Evolutionary conservation across 2,329 filamentous ascomycete genomes (phyloP), one percentile per base, ranked within the genome.

Genomic region (Paraphaeosphaeria minitans): DNA sequence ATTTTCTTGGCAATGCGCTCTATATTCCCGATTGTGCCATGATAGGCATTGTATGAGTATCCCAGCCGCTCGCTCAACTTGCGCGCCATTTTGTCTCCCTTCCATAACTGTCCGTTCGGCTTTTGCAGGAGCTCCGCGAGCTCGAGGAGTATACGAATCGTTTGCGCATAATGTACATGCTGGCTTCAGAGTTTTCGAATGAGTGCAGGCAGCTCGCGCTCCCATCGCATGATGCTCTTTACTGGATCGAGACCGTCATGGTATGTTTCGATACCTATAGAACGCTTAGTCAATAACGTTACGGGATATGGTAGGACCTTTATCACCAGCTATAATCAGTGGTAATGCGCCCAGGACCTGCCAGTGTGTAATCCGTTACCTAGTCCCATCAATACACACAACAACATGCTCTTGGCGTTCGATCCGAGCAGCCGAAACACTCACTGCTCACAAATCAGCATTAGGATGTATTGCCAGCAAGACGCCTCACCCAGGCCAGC

Each of bases 171-270:
- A 51, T 77, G 75, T 8, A 74, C 74, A 62, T 77, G 71, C 55
- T 77, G 73, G 51, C 72, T 76, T 29, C 74, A 57, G 1, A 77
- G 65, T 47, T 77, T 76, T 16, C 74, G 72, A 42, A 77, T 75
- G 41, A 71, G 69, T 35, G 71, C 61, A 1, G 74, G 75, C 3
- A 76, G 65, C 55, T 77, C 72, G 12, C 67, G 62, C 48, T 76
- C 71, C 71, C 75, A 75, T 62, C 73, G 60, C 43, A 73, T 57
- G 43, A 78, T 77, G 51, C 66, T 66, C 55, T 78, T 78, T 46
- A 79, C 65, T 0, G 72, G 76, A 55, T 79, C 75, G 3, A 79
- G 66, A 2, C 78, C 74, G 45, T 77, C 73, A 42, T 77, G 73
- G 51, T 78, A 79, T 37, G 68, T 68, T 39, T 78, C 74, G n/a